Conservation (phyloP, 2,329 filamentous ascomycete species). For the Stagonosporopsis cucurbitacearum region DNA sequence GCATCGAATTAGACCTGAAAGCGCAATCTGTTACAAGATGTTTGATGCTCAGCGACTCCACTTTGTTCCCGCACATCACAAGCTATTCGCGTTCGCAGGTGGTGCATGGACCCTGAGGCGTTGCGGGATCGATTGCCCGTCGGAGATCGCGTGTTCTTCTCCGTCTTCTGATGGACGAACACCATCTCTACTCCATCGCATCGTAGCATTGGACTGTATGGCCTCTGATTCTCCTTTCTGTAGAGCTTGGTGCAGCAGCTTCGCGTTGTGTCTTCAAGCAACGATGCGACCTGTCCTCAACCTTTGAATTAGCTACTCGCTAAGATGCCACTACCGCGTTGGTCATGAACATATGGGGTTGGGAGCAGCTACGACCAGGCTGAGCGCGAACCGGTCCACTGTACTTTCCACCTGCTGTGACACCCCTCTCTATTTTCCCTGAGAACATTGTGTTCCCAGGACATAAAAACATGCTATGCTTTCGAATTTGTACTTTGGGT, state of each 20-base stretch:
- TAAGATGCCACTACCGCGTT: background rate
- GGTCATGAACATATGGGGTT: background rate
- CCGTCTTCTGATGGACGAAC: slow-evolving; percentile 11
- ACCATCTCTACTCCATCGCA: background rate
- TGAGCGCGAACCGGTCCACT: no score
- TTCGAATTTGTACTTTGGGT: no score
- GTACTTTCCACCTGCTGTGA: background rate
- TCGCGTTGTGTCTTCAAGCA: background rate
- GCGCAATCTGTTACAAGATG: slow-evolving; percentile 17
- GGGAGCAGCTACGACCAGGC: background rate
- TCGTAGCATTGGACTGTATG: background rate
- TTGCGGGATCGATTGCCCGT: slow-evolving; percentile 19
- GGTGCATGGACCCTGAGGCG: slow-evolving; percentile 15
- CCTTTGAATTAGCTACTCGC: no score
- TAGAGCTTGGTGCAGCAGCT: background rate
- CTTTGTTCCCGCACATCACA: slow-evolving; percentile 10
- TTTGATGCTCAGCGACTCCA: slow-evolving; percentile 18
- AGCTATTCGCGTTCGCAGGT: slow-evolving; percentile 7
- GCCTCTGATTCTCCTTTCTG: background rate
- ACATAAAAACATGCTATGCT: no score
- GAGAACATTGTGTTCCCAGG: no score
- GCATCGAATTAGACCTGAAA: slow-evolving; percentile 12
- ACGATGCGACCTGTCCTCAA: no score
- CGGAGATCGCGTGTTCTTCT: slow-evolving; percentile 12
- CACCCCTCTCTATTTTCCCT: no score